Evolutionary conservation across 2,329 filamentous ascomycete species (phyloP).

Genomic region (Xylariaceae sp.): DNA sequence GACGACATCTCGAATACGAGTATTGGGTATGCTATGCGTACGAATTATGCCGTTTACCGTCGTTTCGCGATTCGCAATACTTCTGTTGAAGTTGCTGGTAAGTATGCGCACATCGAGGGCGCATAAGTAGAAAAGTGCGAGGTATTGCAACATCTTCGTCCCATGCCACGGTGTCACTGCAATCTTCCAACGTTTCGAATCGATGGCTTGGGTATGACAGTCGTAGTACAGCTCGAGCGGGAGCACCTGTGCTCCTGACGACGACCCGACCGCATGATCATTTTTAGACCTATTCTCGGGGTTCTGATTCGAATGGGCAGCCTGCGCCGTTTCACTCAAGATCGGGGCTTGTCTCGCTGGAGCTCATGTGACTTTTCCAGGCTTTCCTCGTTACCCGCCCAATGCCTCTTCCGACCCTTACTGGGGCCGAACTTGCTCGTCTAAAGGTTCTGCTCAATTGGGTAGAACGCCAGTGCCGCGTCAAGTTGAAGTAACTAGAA

Average conservation of each 20-base stretch:
- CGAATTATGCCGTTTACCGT: slow-evolving; percentile 2
- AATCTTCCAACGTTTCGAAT: neutral
- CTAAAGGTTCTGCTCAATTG: slow-evolving; percentile 2
- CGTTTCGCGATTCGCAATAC: neutral
- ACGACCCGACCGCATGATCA: neutral
- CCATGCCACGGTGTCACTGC: neutral
- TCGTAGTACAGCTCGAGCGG: neutral
- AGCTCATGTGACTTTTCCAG: slow-evolving; percentile 15
- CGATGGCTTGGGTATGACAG: neutral
- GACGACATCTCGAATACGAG: slow-evolving; percentile 9
- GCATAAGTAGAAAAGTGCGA: neutral
- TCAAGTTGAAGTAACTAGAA: neutral
- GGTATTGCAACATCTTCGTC: neutral
- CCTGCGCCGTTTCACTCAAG: neutral
- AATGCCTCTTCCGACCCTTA: neutral
- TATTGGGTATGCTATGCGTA: neutral
- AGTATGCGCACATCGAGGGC: neutral
- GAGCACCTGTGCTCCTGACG: neutral
- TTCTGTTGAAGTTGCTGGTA: neutral
- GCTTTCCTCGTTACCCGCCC: neutral
- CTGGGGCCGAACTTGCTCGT: neutral
- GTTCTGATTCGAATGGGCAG: slow-evolving; percentile 1
- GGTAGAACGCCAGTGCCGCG: neutral
- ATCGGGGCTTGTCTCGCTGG: neutral
- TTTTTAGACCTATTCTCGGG: neutral